Evolutionary conservation across 73 alveolate species (phyloP).

Genomic region (Paramecium tetraurelia): DNA sequence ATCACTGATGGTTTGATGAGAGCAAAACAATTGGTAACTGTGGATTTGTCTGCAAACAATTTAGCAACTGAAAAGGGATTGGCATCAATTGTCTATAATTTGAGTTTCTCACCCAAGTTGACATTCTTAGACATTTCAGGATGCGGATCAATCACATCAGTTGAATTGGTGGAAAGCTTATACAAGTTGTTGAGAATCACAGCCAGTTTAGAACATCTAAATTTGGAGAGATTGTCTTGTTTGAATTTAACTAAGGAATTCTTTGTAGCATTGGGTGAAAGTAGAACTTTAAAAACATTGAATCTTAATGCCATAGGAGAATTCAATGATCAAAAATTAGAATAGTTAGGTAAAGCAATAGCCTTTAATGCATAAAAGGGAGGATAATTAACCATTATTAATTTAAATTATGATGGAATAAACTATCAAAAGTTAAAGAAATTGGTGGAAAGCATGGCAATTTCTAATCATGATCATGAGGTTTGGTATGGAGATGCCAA

Average conservation of each 20-base stretch:
- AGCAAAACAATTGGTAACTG: slow-evolving; percentile 85
- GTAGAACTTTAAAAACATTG: slow-evolving; percentile 78
- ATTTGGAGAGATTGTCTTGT: neutral
- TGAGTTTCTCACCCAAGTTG: slow-evolving; percentile 93
- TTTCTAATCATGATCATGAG: slow-evolving; percentile 89
- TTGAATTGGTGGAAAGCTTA: slow-evolving; percentile 77
- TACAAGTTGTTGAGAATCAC: slow-evolving; percentile 88
- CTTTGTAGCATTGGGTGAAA: slow-evolving; percentile 91
- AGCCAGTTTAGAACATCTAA: slow-evolving; percentile 60
- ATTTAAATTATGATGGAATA: slow-evolving; percentile 60
- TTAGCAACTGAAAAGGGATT: slow-evolving; percentile 74
- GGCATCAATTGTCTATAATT: slow-evolving; percentile 85
- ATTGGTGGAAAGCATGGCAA: slow-evolving; percentile 70
- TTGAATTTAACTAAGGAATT: slow-evolving; percentile 75
- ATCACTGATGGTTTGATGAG: slow-evolving; percentile 98
- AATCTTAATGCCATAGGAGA: slow-evolving; percentile 70
- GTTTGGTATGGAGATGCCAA: slow-evolving; percentile 77
- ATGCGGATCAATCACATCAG: slow-evolving; percentile 62
- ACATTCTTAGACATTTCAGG: slow-evolving; percentile 74
- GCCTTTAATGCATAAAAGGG: slow-evolving; percentile 87
- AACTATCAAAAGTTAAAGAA: slow-evolving; percentile 51
- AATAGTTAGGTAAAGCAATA: slow-evolving; percentile 75
- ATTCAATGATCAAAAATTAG: neutral
- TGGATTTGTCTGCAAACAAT: slow-evolving; percentile 70
- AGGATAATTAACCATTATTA: slow-evolving; percentile 75